Evolutionary conservation across 2,329 filamentous ascomycete species (phyloP).

Genomic region (Aschersonia sp.): DNA sequence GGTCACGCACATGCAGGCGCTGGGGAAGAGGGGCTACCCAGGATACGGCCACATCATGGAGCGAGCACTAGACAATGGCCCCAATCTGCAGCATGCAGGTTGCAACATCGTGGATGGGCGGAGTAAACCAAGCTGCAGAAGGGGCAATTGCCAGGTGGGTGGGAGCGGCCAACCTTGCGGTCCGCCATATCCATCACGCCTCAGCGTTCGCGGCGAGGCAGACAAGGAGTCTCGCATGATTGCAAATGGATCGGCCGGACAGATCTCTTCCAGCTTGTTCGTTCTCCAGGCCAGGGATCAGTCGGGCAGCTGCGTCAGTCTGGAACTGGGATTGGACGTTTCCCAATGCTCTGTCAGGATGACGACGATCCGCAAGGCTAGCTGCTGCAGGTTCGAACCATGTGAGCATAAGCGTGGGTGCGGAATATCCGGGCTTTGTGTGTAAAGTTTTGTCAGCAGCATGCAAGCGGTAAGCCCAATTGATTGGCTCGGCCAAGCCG

Average conservation of each 20-base stretch:
- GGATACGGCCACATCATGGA: neutral
- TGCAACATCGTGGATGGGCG: too few relatives aligned
- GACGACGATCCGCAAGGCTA: neutral
- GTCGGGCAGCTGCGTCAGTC: neutral
- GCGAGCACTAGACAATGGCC: neutral
- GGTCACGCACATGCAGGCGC: neutral
- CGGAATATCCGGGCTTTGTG: neutral
- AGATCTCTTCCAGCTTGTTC: neutral
- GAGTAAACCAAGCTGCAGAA: too few relatives aligned
- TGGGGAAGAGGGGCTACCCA: neutral
- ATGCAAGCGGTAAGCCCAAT: neutral
- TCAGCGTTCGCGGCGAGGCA: too few relatives aligned
- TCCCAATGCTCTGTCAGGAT: neutral
- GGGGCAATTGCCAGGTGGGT: too few relatives aligned
- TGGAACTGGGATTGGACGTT: neutral
- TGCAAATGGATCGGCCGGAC: too few relatives aligned
- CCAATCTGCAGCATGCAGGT: neutral
- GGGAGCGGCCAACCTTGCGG: too few relatives aligned
- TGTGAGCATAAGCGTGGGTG: neutral
- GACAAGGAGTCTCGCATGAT: too few relatives aligned
- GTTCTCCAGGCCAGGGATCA: neutral
- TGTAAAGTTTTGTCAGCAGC: neutral
- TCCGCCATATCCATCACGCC: too few relatives aligned
- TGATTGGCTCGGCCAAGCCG: neutral
- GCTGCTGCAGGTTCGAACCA: neutral